Base-by-base conservation (phyloP, 306 rosid species). In the Pterocarpus macrocarpus region DNA sequence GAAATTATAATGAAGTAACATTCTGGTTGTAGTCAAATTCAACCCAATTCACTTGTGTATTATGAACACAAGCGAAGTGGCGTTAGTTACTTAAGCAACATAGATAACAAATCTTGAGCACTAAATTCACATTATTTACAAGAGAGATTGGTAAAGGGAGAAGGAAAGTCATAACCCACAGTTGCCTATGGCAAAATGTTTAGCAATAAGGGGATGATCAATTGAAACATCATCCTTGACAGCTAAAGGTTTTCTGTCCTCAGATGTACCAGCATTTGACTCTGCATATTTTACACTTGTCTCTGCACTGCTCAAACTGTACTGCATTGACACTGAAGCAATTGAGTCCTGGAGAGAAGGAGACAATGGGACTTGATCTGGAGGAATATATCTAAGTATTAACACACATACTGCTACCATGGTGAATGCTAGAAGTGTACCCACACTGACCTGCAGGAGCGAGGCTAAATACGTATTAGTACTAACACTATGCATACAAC, bases 351-450 rank as follows among this genome's bases (percentile, higher is more conserved):
- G 88, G 69, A 89, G 91, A 73, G 97, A 95, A 61, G 88, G 88
- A 34, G 92, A 89, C 92, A 90, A 50, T 36, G 97, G 97, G 58
- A 93, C 88, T 88, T 90, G 82, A 77, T 87, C 80, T 5, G 99
- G 99, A 66, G 99, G 97, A 76, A 93, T 91, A 70, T 95, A 95
- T 91, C 99, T 88, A 65, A 95, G 90, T 80, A 95, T 90, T 89
- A 95, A 80, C 22, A 95, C 90, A 39, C 89, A 95, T 76, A 89
- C 22, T 16, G 99, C 97, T 50, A 95, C 99, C 91, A 85, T 82
- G 66, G 94, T 88, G 85, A 95, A 95, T 34, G 99, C 99, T 73
- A 91, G 84, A 78, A 95, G 97, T 1, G 99, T 95, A 62, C 99
- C 99, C 41, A 95, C 97, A 78, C 99, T 95, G 44, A 95, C 99